Base-by-base conservation (phyloP, 257 asterid species). In the Capsicum chinense region DNA sequence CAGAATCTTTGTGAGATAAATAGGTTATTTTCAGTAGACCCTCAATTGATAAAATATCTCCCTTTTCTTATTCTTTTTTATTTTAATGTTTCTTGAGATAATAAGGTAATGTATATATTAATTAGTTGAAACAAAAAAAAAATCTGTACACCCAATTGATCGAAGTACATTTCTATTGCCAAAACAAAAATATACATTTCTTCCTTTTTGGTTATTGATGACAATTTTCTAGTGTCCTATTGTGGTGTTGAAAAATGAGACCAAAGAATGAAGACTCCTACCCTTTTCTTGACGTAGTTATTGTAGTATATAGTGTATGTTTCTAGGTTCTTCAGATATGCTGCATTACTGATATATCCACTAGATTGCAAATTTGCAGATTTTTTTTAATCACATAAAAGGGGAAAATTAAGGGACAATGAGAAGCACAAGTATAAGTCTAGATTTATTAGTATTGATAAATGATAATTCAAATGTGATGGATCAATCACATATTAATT, bases 231-330 rank as follows among this genome's bases (percentile, higher is more conserved):
- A 68, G 19, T n/a, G 35, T 71, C 16, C 47, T 17, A 57, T n/a
- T 4, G 58, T 10, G 58, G 58, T 71, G 58, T 5, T 9, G 17
- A 64, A 48, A 73, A 48, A 10, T 7, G 19, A 14, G 19, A 26
- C 42, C 44, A 3, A 47, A 48, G 39, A 48, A 73, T 48, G 19
- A 48, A n/a, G 13, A 39, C 26, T 69, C 26, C 26, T 42, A 74
- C 7, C 81, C 62, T 74, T 74, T 74, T 74, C 81, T 74, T 21
- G 81, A 74, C 19, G 62, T 74, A 74, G 21, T 74, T 37, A 14
- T 69, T 37, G 7, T 68, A 68, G 52, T 37, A 33, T 66, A 47
- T 5, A 66, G n/a, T 26, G 37, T 33, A 33, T 66, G 48, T 66
- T 66, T 64, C 47, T 33, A 66, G 47, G 48, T 33, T 21, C 35